These are phyloP conservation scores for Barnettozyma vustinii DNA, from an alignment of 805 yeast genomes.

Conservation along the genomic window DNA sequence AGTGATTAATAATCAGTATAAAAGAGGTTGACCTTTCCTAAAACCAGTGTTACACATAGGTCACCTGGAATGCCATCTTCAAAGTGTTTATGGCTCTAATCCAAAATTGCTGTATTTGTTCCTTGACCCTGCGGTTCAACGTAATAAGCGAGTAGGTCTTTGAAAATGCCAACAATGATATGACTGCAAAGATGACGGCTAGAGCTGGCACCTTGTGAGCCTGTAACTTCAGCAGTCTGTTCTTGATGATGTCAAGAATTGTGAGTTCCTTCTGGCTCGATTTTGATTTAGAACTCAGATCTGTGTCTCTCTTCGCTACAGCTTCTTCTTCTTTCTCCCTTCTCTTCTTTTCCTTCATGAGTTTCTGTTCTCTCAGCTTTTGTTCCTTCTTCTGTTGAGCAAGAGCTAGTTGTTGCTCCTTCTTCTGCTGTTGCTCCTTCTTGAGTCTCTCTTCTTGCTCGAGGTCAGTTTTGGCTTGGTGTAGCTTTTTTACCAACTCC, in stretches of 20 bases:
- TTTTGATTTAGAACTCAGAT: background rate
- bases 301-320: background rate
- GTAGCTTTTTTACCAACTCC: constrained; percentile 11
- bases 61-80: constrained; percentile 24
- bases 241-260: constrained; percentile 15
- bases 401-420: background rate
- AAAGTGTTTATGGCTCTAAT: constrained; percentile 12
- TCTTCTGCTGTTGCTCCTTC: constrained; percentile 12
- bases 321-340: background rate
- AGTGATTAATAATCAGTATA: background rate
- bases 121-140: constrained; percentile 12
- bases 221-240: constrained; percentile 8
- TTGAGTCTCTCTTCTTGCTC: constrained; percentile 11
- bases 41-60: constrained; percentile 17
- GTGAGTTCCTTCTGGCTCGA: constrained; percentile 1
- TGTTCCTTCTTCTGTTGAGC: constrained; percentile 13
- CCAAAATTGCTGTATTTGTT: constrained; percentile 11
- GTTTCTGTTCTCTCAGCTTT: constrained; percentile 11
- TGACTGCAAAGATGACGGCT: constrained; percentile 11
- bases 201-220: constrained; percentile 5
- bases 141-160: constrained; percentile 9
- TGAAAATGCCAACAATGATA: constrained; percentile 13
- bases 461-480: constrained; percentile 7
- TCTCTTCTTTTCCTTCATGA: constrained; percentile 3
- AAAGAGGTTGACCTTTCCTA: background rate